Evolutionary conservation across 352 stramenopile genomes (phyloP), one percentile per base, ranked within the genome.

Genomic region (Peronospora destructor): DNA sequence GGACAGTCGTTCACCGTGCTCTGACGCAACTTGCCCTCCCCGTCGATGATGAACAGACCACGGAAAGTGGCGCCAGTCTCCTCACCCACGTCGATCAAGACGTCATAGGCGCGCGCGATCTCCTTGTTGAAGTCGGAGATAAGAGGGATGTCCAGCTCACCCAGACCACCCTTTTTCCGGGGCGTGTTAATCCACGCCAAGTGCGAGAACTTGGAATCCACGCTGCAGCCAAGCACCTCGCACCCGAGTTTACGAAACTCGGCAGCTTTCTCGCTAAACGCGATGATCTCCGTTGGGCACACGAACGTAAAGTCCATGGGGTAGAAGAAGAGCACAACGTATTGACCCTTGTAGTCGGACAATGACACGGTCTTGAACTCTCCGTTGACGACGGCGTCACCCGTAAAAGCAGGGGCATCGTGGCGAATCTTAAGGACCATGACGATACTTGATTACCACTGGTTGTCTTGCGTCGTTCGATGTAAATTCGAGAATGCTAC

Each of bases 261-360:
- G 4, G 71, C 69, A 17, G 67, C 59, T 44, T 73, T 67, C 47
- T 96, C 86, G 50, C 59, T 83, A 63, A 94, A 96, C 25, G 79
- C 76, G 55, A 82, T 85, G 71, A 95, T 95, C 66, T 96, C 86
- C 32, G 86, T 96, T 23, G 82, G 84, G 50, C 81, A 92, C 45
- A 96, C 86, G 54, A 95, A 96, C 30, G 85, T 96, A 53, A 94
- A 94, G 71, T 95, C 86, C 49, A 90, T 65, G 48, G 85, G 86
- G 70, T 93, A 96, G 68, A 94, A 96, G 82, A 96, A 94, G 28
- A 96, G 77, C 46, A 95, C 80, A 40, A 95, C 68, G 57, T 87
- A 96, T 52, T 96, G 90, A 61, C 84, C 84, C 47, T 79, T 74
- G 69, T 91, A 96, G 53, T 95, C 74, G 11, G 59, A 62, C 4